Base-by-base conservation (phyloP, 768 basidiomycete genomes). In the Amanita fuliginea region DNA sequence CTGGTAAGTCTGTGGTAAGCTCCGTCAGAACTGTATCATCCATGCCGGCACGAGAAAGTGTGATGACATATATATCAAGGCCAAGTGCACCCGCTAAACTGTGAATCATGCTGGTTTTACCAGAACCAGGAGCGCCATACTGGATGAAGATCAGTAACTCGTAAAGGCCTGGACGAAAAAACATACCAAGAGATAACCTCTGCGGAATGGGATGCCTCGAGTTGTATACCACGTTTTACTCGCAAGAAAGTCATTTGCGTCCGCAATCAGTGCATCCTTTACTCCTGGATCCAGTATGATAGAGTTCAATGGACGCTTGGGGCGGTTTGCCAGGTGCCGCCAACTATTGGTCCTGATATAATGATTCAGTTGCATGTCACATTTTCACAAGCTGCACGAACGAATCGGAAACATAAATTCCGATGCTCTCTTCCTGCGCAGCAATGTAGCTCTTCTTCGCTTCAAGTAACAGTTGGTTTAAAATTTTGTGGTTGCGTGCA, bases 191-290 rank as follows among this genome's bases (percentile, higher is more conserved):
- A 88, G 73, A 59, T 86, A 86, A 10, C 88, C 87, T 10, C 86
- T 72, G 16, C 86, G 79, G 67, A 85, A 89, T 1, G 88, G 87
- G 51, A 90, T 88, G 0, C 86, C 87, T 46, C 86, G 78, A 9
- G 77, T 76, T 1, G 74, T 58, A 54, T 90, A 90, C 88, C 88
- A 90, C 16, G 64, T 50, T 55, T 80, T 83, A 55, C 79, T 83
- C 8, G 62, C 60, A 47, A 89, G 63, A 55, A 90, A 90, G 56
- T 88, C 84, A 6, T 65, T 66, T 7, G 83, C 83, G 57, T 91
- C 88, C 2, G 77, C 69, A 7, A 88, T 59, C 1, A 90, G 63
- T 19, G 77, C 56, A 28, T 86, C 80, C 47, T 78, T 76, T 42
- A 86, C 67, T 0, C 84, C 83, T 7, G 77, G 78, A 46, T 87